phyloP scores from a whole-genome alignment of 441 rosid genomes.

The Capsella rubella region DNA sequence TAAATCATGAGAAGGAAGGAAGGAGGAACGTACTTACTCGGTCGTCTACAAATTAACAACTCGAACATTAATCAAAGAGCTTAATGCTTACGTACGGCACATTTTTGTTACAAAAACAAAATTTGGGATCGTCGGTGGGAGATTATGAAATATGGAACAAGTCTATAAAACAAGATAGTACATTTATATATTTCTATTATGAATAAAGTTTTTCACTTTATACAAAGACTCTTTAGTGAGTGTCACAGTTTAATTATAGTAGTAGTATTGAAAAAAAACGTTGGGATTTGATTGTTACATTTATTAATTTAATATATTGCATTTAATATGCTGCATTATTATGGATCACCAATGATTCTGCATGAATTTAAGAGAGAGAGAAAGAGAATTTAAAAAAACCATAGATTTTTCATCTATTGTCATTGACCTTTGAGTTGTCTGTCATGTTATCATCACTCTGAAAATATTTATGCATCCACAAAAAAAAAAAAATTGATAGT shows the following conservation, averaged over 20 bases:
- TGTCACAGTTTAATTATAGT: too few species aligned
- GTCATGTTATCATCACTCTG: background rate
- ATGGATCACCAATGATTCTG: conserved; percentile 18
- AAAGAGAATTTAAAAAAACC: background rate
- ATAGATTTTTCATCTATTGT: background rate
- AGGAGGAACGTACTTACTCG: background rate
- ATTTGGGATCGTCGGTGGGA: conserved; percentile 38
- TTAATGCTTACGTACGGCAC: conserved; percentile 1
- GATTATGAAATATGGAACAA: conserved; percentile 23
- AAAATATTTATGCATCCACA: background rate
- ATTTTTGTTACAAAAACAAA: conserved; percentile 9
- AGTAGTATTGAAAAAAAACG: too few species aligned
- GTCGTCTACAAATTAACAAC: background rate
- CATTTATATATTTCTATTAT: background rate
- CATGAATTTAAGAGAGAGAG: conserved; percentile 7
- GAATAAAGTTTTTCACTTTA: conserved; percentile 24
- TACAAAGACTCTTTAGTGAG: conserved; percentile 25
- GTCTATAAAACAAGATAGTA: background rate
- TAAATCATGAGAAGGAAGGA: background rate
- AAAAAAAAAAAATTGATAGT: too few species aligned
- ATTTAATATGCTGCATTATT: background rate
- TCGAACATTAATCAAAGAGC: conserved; percentile 1
- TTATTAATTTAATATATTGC: conserved; percentile 12
- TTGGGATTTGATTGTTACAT: conserved; percentile 30
- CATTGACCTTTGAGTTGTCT: background rate